These are phyloP conservation scores for Bretschneidera sinensis DNA, from an alignment of 345 rosid genomes.

Conservation along the genomic window DNA sequence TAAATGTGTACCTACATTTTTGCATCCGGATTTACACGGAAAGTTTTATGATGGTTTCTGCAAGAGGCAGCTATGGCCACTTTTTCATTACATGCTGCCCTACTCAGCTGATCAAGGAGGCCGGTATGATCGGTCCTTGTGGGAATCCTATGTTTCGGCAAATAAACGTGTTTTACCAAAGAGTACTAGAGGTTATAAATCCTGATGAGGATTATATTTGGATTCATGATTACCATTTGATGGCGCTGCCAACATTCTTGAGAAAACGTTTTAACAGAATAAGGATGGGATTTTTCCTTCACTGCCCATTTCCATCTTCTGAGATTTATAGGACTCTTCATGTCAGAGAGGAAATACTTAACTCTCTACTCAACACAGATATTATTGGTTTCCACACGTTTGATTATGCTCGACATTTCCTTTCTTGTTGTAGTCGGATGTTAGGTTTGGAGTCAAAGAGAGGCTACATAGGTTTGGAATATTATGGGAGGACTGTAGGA, in stretches of 20 bases:
- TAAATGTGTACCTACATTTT: conserved; percentile 40
- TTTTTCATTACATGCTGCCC: conserved; percentile 44
- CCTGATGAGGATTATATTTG: conserved; percentile 41
- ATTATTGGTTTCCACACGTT: conserved; percentile 50
- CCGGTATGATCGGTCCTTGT: conserved; percentile 31
- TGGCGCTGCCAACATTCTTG: conserved; percentile 40
- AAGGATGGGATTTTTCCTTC: conserved; percentile 46
- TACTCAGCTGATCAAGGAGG: conserved; percentile 31
- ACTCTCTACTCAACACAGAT: conserved; percentile 36
- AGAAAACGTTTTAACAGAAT: conserved; percentile 34
- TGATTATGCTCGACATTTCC: no score
- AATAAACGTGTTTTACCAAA: conserved; percentile 35
- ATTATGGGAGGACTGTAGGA: no score
- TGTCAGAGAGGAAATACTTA: conserved; percentile 39
- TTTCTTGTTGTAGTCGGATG: conserved; percentile 49
- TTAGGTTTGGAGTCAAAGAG: conserved; percentile 44
- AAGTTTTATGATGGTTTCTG: conserved; percentile 47
- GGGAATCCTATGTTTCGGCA: conserved; percentile 42
- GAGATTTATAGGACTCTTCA: conserved; percentile 42
- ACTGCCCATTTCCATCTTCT: conserved; percentile 45
- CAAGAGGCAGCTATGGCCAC: conserved; percentile 40
- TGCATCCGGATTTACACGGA: conserved; percentile 29
- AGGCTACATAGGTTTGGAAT: conserved; percentile 41
- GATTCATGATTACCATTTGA: conserved; percentile 47
- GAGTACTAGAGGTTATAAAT: conserved; percentile 37